Evolutionary conservation across 1,139 yeast genomes (phyloP), one percentile per base, ranked within the genome.

Genomic region (Nadsonia starkeyi-henricii): DNA sequence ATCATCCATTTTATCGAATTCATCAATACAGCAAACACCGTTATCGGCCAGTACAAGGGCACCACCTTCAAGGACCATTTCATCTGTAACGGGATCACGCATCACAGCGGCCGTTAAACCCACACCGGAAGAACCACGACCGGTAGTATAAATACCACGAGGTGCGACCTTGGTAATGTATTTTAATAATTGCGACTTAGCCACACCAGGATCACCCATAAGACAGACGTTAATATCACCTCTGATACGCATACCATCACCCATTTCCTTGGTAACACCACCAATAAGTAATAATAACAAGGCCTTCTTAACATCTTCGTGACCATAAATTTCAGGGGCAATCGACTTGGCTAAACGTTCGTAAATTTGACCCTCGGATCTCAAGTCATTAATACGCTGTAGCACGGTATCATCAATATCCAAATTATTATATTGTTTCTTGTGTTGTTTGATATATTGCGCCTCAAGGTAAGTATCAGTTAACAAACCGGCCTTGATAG

Each of bases 161-260:
- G 99, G 98, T 0, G 98, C 94, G 47, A 93, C 85, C 59, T 89
- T 88, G 50, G 89, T 76, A 54, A 93, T 85, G 37, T 95, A 85
- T 64, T 91, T 91, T 54, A 93, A 73, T 59, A 93, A 72, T 73
- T 93, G 99, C 1, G 98, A 91, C 67, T 93, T 93, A 59, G 99
- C 99, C 50, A 93, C 98, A 73, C 98, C 98, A 41, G 99, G 99
- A 61, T 93, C 99, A 58, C 99, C 99, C 97, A 93, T 91, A 50
- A 93, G 74, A 69, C 97, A 85, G 48, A 93, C 79, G 63, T 93
- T 93, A 56, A 93, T 85, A 63, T 93, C 98, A 62, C 99, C 99
- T 71, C 99, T 81, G 61, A 93, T 91, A 61, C 83, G 81, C 82
- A 93, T 79, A 54, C 99, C 99, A 67, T 93, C 98, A 44, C 95